These are phyloP conservation scores for Penicillium cataractarum DNA, from an alignment of 495 filamentous ascomycete genomes.

Conservation along the genomic window DNA sequence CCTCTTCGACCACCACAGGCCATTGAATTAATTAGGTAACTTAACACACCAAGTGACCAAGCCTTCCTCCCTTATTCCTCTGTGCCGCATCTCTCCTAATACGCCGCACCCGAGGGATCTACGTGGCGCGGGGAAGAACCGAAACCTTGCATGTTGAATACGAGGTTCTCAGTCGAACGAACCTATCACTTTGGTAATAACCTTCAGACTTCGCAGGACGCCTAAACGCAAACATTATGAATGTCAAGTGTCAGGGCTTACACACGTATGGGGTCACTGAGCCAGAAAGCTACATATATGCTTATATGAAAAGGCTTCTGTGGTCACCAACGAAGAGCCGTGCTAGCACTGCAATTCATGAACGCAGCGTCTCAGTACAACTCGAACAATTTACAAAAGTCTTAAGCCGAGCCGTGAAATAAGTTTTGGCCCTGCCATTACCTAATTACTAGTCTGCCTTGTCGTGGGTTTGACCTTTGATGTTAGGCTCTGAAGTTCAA, in stretches of 20 bases:
- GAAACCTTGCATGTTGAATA: not conserved
- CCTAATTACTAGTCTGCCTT: too few species aligned
- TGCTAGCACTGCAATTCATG: not conserved
- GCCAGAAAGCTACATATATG: too few species aligned
- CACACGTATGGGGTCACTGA: not conserved
- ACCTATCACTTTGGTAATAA: not conserved
- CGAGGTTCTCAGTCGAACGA: not conserved
- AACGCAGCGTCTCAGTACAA: not conserved
- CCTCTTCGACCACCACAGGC: not conserved
- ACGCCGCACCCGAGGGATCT: not conserved
- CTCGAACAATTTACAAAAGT: not conserved
- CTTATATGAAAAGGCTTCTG: too few species aligned
- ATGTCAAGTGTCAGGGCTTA: not conserved
- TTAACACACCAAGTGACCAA: not conserved
- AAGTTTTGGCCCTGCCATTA: too few species aligned
- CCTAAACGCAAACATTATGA: not conserved
- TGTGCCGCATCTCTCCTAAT: not conserved
- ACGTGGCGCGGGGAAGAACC: constrained; percentile 1
- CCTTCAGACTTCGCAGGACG: not conserved
- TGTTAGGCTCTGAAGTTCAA: not conserved
- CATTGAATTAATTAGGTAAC: not conserved
- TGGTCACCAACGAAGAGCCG: not conserved
- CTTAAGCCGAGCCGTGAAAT: not conserved
- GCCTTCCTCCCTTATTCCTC: not conserved
- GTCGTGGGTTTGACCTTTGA: too few species aligned